Evolutionary conservation across 2,329 filamentous ascomycete genomes (phyloP), one percentile per base, ranked within the genome.

Genomic region (Monilinia laxa): DNA sequence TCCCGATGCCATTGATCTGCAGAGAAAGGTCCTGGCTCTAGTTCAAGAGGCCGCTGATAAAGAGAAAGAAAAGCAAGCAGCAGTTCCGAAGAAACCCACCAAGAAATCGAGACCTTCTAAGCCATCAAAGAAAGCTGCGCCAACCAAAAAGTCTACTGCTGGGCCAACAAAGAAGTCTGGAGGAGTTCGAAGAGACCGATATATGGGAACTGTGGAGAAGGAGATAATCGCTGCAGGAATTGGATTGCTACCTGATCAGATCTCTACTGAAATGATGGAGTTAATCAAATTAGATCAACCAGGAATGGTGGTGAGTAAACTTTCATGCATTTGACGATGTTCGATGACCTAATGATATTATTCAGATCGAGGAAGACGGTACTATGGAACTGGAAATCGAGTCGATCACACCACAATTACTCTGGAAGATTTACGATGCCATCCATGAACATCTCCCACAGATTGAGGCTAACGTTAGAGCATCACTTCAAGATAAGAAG

Each of bases 171-270:
- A 86, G 62, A 75, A 75, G 58, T n/a, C 67, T 51, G 64, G 58
- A 42, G 65, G 64, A 18, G 63, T 60, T 64, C 68, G 67, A 16
- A 65, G 53, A 73, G 69, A 71, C 72, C 81, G 83, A n/a, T 84
- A 84, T 64, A 85, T 91, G 74, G 87, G 92, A 55, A 89, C 87
- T 10, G 86, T 89, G 4, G 93, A 99, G 79, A 98, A 98, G 81
- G 92, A 95, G 67, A 87, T 93, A 71, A 96, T 99, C 67, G 94
- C 92, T 1, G 89, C 90, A 67, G 90, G 91, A 18, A 95, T 97
- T 70, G 90, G 89, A 73, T 88, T 89, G 69, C 86, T 98, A 67
- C 88, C 93, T 23, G 89, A 90, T 60, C 82, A 83, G n/a, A 88
- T 92, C 71, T 90, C 97, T 75, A 85, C 89, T 60, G 87, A 87